phyloP scores from a whole-genome alignment of 1,139 yeast genomes.

The Suhomyces panamericanus region DNA sequence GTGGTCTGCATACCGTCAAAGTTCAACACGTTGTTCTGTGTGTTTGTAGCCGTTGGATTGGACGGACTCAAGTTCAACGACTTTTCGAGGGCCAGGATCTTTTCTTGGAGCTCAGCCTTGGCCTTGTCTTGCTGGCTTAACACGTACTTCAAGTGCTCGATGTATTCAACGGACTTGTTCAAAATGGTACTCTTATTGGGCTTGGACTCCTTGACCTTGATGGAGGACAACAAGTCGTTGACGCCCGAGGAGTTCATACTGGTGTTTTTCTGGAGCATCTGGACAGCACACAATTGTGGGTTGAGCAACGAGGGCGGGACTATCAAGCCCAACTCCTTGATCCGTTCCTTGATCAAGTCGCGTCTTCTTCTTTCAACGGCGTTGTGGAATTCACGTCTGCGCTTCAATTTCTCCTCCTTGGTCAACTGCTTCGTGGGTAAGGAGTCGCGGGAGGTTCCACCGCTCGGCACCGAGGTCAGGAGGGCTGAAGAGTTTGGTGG shows the following conservation, averaged over 20 bases:
- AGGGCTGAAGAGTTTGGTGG: slow-evolving; percentile 25
- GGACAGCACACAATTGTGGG: slow-evolving; percentile 48
- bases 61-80: not conserved
- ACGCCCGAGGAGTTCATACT: slow-evolving; percentile 34
- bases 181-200: slow-evolving; percentile 73
- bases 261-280: slow-evolving; percentile 44
- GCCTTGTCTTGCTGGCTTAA: slow-evolving; percentile 37
- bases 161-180: slow-evolving; percentile 68
- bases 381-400: slow-evolving; percentile 76
- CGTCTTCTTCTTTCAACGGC: slow-evolving; percentile 81
- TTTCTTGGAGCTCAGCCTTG: slow-evolving; percentile 14
- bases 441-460: slow-evolving; percentile 13
- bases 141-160: slow-evolving; percentile 52
- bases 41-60: not conserved
- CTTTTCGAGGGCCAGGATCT: slow-evolving; percentile 12
- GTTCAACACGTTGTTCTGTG: not conserved
- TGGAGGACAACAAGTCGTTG: slow-evolving; percentile 38
- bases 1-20: not conserved
- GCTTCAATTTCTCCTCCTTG: slow-evolving; percentile 67
- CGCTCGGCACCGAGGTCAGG: slow-evolving; percentile 32
- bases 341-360: slow-evolving; percentile 73
- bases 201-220: slow-evolving; percentile 61
- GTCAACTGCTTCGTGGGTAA: slow-evolving; percentile 44
- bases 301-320: slow-evolving; percentile 71
- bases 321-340: slow-evolving; percentile 66